A percentile compares a stretch with the other conserved stretches of the same genome.
Conservation (phyloP, 2,329 filamentous ascomycete genomes). For the Harringtonia aguacate region DNA sequence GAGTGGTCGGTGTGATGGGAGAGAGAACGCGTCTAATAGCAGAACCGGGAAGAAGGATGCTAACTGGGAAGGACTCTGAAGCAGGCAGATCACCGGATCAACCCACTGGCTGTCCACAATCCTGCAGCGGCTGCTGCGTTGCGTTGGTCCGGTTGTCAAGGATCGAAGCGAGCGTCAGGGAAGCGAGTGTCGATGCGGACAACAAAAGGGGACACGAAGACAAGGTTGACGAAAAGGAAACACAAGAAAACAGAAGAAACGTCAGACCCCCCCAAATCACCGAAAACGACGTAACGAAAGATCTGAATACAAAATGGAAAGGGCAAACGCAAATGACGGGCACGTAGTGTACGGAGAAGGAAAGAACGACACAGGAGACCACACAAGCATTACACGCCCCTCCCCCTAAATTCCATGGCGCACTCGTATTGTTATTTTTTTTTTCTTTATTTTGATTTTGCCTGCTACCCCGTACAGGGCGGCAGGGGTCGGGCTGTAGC, state of each 20-base stretch:
- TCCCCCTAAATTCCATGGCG: too few relatives aligned
- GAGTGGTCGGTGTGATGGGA: not conserved
- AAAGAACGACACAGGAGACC: too few relatives aligned
- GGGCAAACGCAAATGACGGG: not conserved
- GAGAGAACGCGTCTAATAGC: not conserved
- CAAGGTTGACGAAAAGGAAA: too few relatives aligned
- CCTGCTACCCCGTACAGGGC: not conserved
- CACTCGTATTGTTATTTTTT: not conserved
- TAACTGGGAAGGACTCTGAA: too few relatives aligned
- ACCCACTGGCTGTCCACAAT: not conserved
- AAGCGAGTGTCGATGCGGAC: not conserved
- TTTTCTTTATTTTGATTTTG: not conserved
- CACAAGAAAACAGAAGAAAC: slow-evolving; percentile 1
- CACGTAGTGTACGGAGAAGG: too few relatives aligned
- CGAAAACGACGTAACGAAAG: not conserved
- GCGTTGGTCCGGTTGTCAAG: not conserved
- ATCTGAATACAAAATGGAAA: not conserved
- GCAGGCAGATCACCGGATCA: not conserved
- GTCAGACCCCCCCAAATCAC: too few relatives aligned
- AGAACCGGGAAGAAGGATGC: not conserved
- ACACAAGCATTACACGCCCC: too few relatives aligned
- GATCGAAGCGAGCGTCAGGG: too few relatives aligned
- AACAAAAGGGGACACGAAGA: not conserved
- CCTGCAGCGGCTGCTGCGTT: not conserved
- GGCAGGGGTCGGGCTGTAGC: too few relatives aligned